Evolutionary conservation across 345 rosid genomes (phyloP), one percentile per base, ranked within the genome.

Genomic region (Moricandia arvensis): DNA sequence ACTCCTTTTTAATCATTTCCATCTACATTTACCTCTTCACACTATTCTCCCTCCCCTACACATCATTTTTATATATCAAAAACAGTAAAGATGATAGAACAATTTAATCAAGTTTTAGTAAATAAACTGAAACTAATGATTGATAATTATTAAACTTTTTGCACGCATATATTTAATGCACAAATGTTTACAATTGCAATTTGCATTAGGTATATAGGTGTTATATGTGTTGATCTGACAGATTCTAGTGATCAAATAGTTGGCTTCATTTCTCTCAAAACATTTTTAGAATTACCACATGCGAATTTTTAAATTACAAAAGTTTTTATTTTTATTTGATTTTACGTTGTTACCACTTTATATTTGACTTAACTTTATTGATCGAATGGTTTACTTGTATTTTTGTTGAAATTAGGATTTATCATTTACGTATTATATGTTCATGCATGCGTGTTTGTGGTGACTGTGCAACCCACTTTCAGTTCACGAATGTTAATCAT

Each of bases 1-100:
- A 7, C 43, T 49, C 76, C 18, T 58, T 62, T 65, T 69, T 61
- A 77, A 63, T 71, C 63, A 77, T 77, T 57, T 53, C 66, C 17
- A 63, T 63, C 69, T 59, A 58, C 61, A 21, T 31, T 13, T 24
- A 17, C 5, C 8, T 43, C 68, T 72, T 35, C 47, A 59, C 30
- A 26, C 4, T 34, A 60, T 68, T 68, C 55, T 24, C 45, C 43
- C 66, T 66, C 24, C 15, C 24, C 15, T 31, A 31, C 37, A 58
- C 4, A 2, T 30, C 12, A 16, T 2, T 63, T 64, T 2, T 5
- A 6, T 53, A 64, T 43, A 26, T 27, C 5, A n/a, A n/a, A 29
- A 66, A 47, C 10, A 47, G 15, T n/a, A 31, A 6, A 30, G 3
- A 66, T 0, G 9, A 7, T 63, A 12, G 2, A 7, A 45, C 7